Conservation (phyloP, 345 rosid genomes). For the Luvunga scandens region DNA sequence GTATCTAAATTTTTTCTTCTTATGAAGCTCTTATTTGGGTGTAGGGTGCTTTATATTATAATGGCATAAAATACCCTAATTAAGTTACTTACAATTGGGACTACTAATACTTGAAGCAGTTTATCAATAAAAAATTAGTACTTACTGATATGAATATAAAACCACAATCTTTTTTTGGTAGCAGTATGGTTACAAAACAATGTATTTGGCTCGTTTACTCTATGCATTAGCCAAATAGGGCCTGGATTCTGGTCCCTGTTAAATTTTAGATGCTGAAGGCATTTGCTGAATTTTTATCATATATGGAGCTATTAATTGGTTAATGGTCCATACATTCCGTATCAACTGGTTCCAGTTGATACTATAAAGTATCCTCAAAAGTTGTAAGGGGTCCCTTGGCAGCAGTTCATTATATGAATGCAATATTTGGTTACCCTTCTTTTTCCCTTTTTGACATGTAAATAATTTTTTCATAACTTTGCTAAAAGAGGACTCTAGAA, state of each 20-base stretch:
- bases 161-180: background rate
- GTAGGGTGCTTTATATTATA: background rate
- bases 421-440: background rate
- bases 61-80: background rate
- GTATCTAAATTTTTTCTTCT: slow-evolving; percentile 28
- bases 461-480: background rate
- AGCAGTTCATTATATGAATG: background rate
- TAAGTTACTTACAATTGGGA: background rate
- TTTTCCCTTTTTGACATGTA: background rate
- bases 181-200: background rate
- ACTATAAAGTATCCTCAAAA: background rate
- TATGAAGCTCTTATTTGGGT: background rate
- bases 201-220: background rate
- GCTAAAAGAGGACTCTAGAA: slow-evolving; percentile 65
- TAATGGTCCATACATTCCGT: background rate
- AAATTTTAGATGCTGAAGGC: background rate
- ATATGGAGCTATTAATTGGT: background rate
- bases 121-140: background rate
- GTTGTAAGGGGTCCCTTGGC: background rate
- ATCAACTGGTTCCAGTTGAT: background rate
- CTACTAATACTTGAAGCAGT: background rate
- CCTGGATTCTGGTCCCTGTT: background rate
- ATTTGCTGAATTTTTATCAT: background rate
- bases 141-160: background rate
- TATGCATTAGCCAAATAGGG: background rate